phyloP scores from a whole-genome alignment of 495 filamentous ascomycete genomes.

The Thermochaetoides thermophila region DNA sequence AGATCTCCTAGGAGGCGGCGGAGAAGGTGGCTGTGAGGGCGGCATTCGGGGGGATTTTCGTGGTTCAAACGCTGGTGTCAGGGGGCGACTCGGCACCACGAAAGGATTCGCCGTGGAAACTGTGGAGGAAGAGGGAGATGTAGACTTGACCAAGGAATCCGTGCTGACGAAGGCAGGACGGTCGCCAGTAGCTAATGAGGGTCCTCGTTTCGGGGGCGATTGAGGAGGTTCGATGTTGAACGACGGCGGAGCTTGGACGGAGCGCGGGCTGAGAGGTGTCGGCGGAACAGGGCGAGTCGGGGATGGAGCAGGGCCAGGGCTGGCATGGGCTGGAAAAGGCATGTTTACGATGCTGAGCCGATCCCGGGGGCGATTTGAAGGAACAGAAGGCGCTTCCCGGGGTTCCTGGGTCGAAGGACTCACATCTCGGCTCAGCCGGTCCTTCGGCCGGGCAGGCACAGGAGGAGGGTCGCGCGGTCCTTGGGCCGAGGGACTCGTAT shows the following conservation, averaged over 20 bases:
- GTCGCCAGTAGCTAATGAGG: slow-evolving; percentile 24
- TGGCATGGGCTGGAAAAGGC: background rate
- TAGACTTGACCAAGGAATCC: slow-evolving; percentile 31
- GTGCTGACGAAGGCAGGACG: slow-evolving; percentile 27
- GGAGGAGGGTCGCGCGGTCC: too few species aligned
- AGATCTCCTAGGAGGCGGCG: slow-evolving; percentile 39
- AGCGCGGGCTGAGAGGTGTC: slow-evolving; percentile 12
- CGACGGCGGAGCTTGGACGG: slow-evolving; percentile 39
- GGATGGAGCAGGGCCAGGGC: slow-evolving; percentile 5
- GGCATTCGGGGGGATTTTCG: slow-evolving; percentile 27
- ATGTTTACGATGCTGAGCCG: background rate
- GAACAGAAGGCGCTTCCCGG: too few species aligned
- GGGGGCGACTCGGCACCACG: slow-evolving; percentile 35
- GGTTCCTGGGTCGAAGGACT: too few species aligned
- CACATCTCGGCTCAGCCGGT: too few species aligned
- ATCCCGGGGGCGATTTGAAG: too few species aligned
- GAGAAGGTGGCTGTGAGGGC: slow-evolving; percentile 34
- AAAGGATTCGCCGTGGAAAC: slow-evolving; percentile 36
- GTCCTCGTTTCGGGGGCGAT: slow-evolving; percentile 47
- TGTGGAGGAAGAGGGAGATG: too few species aligned
- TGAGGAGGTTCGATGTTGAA: slow-evolving; percentile 60
- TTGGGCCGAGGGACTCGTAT: too few species aligned
- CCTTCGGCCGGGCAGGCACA: too few species aligned
- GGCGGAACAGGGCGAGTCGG: slow-evolving; percentile 17
- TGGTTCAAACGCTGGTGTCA: slow-evolving; percentile 33